Base-by-base conservation (phyloP, 768 basidiomycete genomes). In the Termitomyces sp. region DNA sequence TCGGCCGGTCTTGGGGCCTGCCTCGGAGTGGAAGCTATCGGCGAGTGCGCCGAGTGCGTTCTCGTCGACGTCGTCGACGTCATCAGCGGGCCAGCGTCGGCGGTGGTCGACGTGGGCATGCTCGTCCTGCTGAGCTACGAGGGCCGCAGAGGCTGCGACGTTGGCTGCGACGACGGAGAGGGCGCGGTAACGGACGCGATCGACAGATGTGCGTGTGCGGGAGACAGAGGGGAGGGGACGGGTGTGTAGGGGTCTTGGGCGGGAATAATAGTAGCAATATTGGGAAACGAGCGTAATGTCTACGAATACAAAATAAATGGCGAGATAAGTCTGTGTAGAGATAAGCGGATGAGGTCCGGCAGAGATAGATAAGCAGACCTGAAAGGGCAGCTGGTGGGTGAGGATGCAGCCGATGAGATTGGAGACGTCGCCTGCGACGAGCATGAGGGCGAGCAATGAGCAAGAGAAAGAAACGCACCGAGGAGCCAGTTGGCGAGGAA, bases 401-500 rank as follows among this genome's bases (percentile, higher is more conserved):
- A 99, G 77, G 59, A 98, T 74, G 69, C 93, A 95, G 11, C 93
- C 95, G 59, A 98, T 71, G 33, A 98, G 81, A 72, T 98, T 98
- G 20, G 95, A 94, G 24, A 90, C 76, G 74, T 99, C 97, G 51
- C 96, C 96, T 91, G 69, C 5, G 39, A 37, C 12, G 53, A 37
- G 48, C 20, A 39, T 34, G 44, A 58, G 57, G 7, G 39, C 18
- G 48, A 41, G 45, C 31, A 8, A 16, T 42, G 54, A 33, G 6
- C 60, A 45, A 13, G 31, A 60, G 51, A 52, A 58, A 16, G 60
- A 50, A 37, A 41, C 82, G 66, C 67, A 94, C 94, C 95, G 24
- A 92, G 78, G 58, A 95, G 76, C 97, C 97, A 99, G 65, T 92
- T 97, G 61, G 86, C 80, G 55, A 99, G 81, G 72, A 99, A 99